These are phyloP conservation scores for Eruca vesicaria DNA, from an alignment of 441 rosid species.

Conservation along the genomic window DNA sequence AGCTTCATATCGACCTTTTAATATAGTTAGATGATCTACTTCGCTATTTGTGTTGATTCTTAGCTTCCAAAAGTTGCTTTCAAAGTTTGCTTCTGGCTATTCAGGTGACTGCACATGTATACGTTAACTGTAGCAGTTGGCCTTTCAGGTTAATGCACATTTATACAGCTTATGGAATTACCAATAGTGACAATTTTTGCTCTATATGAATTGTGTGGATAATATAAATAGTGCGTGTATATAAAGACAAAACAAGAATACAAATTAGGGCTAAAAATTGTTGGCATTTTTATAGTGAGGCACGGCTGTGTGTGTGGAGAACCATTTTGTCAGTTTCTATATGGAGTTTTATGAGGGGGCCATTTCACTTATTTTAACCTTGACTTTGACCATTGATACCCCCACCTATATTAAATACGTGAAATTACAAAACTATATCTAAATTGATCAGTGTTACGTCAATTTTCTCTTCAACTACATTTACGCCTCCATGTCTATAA, in stretches of 20 bases:
- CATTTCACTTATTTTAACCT: slow-evolving; percentile 21
- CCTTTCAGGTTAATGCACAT: background rate
- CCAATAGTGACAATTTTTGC: slow-evolving; percentile 3
- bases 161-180: background rate
- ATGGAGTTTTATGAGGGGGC: slow-evolving; percentile 2
- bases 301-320: background rate
- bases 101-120: background rate
- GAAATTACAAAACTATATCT: background rate
- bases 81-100: background rate
- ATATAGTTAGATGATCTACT: too few species aligned
- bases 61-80: slow-evolving; percentile 17
- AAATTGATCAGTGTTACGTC: slow-evolving; percentile 4
- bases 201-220: background rate
- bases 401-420: slow-evolving; percentile 2
- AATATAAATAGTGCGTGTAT: background rate
- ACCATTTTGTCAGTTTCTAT: slow-evolving; percentile 16
- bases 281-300: background rate
- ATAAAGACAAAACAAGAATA: background rate
- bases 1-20: too few species aligned
- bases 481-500: background rate
- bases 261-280: background rate
- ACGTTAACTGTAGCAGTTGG: background rate
- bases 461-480: slow-evolving; percentile 8
- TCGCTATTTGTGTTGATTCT: slow-evolving; percentile 17
- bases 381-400: slow-evolving; percentile 20